Conservation (phyloP, 2,329 filamentous ascomycete genomes). For the Drechslerella coelobrocha region DNA sequence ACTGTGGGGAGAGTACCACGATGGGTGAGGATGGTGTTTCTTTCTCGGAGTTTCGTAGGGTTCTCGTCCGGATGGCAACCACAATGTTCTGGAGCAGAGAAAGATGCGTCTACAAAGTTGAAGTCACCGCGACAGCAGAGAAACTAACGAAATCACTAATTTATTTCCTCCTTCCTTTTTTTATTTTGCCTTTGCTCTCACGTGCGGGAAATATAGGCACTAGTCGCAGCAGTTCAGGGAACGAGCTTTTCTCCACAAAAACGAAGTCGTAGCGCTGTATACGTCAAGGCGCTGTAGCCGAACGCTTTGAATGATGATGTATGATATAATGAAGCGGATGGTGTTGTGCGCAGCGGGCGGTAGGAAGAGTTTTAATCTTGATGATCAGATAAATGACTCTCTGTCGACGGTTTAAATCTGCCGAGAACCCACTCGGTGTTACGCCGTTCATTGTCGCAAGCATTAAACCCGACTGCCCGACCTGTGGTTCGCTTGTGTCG, state of each 20-base stretch:
- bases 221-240: too few species aligned
- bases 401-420: neutral
- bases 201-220: too few species aligned
- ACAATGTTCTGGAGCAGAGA: too few species aligned
- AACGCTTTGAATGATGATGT: neutral
- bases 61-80: neutral
- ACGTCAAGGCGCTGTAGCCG: neutral
- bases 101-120: too few species aligned
- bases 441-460: neutral
- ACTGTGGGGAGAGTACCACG: constrained; percentile 34
- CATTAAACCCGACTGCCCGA: constrained; percentile 34
- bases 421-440: constrained; percentile 4
- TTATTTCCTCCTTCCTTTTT: too few species aligned
- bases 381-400: constrained; percentile 27
- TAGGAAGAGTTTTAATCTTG: constrained; percentile 23
- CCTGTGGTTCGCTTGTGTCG: constrained; percentile 10
- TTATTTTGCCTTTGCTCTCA: too few species aligned
- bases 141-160: too few species aligned
- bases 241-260: too few species aligned
- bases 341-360: constrained; percentile 11
- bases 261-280: too few species aligned
- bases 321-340: constrained; percentile 8
- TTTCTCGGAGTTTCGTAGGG: constrained; percentile 14
- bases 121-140: too few species aligned
- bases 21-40: constrained; percentile 7